Percentiles rank a stretch among this genome's conserved stretches.
These are phyloP conservation scores for Leishmania arabica DNA, from an alignment of 208 protist species.

Conservation along the genomic window DNA sequence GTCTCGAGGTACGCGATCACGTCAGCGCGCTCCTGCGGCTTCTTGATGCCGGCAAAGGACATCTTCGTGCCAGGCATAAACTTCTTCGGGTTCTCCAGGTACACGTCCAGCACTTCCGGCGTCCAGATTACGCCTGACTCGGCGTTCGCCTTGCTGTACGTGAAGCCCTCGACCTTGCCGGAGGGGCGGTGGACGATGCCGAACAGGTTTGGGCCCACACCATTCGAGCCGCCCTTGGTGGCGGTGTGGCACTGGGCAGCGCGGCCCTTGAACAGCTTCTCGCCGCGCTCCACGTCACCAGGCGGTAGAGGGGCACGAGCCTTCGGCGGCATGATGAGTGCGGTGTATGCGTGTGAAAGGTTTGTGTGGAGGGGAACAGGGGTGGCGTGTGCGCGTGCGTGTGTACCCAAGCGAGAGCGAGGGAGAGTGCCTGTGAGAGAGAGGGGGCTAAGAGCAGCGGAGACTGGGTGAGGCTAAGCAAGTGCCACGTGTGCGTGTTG, in stretches of 20 bases:
- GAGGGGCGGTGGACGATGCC: constrained; percentile 93
- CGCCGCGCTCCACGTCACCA: constrained; percentile 80
- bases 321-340: constrained; percentile 66
- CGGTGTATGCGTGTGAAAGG: constrained; percentile 3
- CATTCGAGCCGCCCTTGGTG: constrained; percentile 88
- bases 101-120: constrained; percentile 93
- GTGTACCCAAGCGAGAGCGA: not conserved
- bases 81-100: constrained; percentile 98
- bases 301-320: constrained; percentile 64
- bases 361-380: constrained; percentile 3
- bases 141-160: constrained; percentile 96
- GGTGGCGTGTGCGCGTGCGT: not conserved
- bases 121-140: constrained; percentile 93
- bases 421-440: not conserved
- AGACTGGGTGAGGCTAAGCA: not conserved
- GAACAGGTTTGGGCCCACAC: constrained; percentile 92
- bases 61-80: constrained; percentile 98
- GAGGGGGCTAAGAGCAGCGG: not conserved
- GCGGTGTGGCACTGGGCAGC: constrained; percentile 95
- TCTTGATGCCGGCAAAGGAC: constrained; percentile 96
- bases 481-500: not conserved
- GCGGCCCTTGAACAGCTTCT: constrained; percentile 94
- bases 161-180: constrained; percentile 91
- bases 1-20: constrained; percentile 95
- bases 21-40: constrained; percentile 93